Percentiles rank a stretch among this genome's conserved stretches.
phyloP scores from a whole-genome alignment of 495 filamentous ascomycete species.

The Xylaria nigripes region DNA sequence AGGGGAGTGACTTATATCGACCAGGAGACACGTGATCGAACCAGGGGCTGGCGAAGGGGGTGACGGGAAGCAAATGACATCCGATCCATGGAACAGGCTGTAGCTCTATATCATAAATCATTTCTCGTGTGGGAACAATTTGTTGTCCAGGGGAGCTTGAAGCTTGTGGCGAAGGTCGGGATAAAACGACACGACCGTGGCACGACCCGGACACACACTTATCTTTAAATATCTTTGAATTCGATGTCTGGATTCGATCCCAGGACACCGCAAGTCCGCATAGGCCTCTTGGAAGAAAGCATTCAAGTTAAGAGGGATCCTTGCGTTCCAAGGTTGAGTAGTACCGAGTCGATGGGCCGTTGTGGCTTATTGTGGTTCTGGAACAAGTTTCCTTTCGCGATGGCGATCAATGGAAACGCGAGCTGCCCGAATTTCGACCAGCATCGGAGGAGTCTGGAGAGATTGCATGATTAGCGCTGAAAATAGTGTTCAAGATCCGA shows the following conservation, averaged over 20 bases:
- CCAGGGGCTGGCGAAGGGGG: slow-evolving; percentile 13
- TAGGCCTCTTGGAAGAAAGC: neutral
- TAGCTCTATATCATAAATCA: slow-evolving; percentile 16
- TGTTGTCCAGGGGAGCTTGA: neutral
- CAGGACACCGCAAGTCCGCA: neutral
- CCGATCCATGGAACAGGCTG: slow-evolving; percentile 6
- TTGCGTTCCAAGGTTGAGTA: neutral
- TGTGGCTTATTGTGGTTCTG: neutral
- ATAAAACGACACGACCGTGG: neutral
- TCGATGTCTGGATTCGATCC: neutral
- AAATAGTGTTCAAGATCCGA: neutral
- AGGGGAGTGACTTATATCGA: slow-evolving; percentile 10
- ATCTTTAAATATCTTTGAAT: neutral
- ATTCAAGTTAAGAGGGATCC: neutral
- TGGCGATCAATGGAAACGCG: slow-evolving; percentile 20
- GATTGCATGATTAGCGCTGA: slow-evolving; percentile 7
- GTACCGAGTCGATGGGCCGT: neutral
- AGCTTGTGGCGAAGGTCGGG: neutral
- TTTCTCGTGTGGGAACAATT: slow-evolving; percentile 10
- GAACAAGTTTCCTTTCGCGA: neutral
- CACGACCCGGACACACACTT: neutral
- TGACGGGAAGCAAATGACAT: neutral
- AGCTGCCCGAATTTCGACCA: slow-evolving; percentile 23
- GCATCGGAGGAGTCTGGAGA: slow-evolving; percentile 29
- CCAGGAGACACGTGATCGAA: slow-evolving; percentile 2